These are phyloP conservation scores for Bodo saltans DNA, from an alignment of 78 protist genomes.

Conservation along the genomic window DNA sequence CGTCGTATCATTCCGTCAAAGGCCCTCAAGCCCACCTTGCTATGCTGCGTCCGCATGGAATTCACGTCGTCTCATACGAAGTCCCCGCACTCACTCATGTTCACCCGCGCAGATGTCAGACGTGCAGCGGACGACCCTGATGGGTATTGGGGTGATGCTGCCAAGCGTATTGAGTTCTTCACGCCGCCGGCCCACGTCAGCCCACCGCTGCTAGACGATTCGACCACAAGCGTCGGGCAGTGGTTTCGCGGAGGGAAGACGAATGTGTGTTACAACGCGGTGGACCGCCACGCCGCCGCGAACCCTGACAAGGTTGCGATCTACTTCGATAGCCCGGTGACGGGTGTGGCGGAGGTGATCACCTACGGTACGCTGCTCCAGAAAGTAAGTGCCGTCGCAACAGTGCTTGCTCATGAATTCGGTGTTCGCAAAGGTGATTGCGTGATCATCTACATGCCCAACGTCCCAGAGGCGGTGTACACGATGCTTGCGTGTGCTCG, in stretches of 20 bases:
- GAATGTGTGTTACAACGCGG: slow-evolving; percentile 58
- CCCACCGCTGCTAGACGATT: neutral
- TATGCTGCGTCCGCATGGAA: too few species aligned
- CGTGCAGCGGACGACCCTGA: too few species aligned
- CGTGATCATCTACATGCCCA: slow-evolving; percentile 54
- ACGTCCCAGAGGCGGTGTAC: slow-evolving; percentile 47
- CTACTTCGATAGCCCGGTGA: slow-evolving; percentile 30
- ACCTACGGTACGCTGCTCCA: slow-evolving; percentile 36
- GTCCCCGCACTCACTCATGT: too few species aligned
- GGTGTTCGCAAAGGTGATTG: slow-evolving; percentile 57
- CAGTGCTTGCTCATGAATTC: slow-evolving; percentile 14
- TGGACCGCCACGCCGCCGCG: slow-evolving; percentile 47
- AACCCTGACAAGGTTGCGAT: slow-evolving; percentile 18
- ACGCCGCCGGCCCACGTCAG: slow-evolving; percentile 3
- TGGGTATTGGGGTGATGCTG: slow-evolving; percentile 28
- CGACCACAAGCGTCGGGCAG: neutral
- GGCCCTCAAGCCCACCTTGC: too few species aligned
- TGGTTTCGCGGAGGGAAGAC: slow-evolving; percentile 72
- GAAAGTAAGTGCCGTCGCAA: slow-evolving; percentile 42
- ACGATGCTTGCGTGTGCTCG: slow-evolving; percentile 57
- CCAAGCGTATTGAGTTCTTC: neutral
- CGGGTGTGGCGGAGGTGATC: neutral
- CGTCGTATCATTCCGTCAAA: too few species aligned
- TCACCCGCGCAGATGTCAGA: too few species aligned
- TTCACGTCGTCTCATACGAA: too few species aligned